Evolutionary conservation across 163 green algal species (phyloP), one percentile per base, ranked within the genome.

Genomic region (Chlamydomonas reinhardtii): DNA sequence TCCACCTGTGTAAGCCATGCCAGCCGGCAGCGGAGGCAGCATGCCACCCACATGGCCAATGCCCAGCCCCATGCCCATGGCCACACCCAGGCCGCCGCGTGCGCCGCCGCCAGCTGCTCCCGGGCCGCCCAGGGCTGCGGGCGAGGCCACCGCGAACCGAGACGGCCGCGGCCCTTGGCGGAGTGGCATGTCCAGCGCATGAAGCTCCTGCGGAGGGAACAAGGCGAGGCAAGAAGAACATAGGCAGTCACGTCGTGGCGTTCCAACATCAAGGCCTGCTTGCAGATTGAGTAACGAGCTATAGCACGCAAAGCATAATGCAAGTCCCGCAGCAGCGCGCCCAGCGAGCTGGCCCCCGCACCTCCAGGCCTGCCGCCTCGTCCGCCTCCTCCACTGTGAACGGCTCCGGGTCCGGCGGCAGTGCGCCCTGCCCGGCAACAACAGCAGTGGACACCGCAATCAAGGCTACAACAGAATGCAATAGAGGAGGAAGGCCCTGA

Each of bases 121-220:
- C 6, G 27, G 29, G 62, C 27, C 62, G 16, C 24, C 25, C 29
- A 25, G 2, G 3, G 61, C 24, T 2, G 61, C 9, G 9, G 62
- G 62, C 62, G n/a, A 20, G 62, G 62, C n/a, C 8, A 73, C 20
- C 2, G 52, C 32, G 78, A 85, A 85, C 52, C 78, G 78, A 0
- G 78, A 85, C 3, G 78, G 68, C 20, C 78, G 68, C 16, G 69
- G 66, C 2, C 78, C 78, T 31, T 75, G 52, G 20, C 68, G 52
- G n/a, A 85, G 73, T n/a, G 78, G 52, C 48, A 85, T 27, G 27
- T 68, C 68, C 68, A 85, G 31, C 12, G 43, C 4, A 52, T 85
- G 78, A 6, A 85, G 78, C 68, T 85, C 78, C 78, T 85, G 78
- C n/a, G n/a, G n/a, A n/a, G n/a, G n/a, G n/a, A n/a, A n/a, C n/a